Percentiles rank a stretch among this genome's conserved stretches.
phyloP scores from a whole-genome alignment of 2,329 filamentous ascomycete species.

The Canariomyces notabilis region DNA sequence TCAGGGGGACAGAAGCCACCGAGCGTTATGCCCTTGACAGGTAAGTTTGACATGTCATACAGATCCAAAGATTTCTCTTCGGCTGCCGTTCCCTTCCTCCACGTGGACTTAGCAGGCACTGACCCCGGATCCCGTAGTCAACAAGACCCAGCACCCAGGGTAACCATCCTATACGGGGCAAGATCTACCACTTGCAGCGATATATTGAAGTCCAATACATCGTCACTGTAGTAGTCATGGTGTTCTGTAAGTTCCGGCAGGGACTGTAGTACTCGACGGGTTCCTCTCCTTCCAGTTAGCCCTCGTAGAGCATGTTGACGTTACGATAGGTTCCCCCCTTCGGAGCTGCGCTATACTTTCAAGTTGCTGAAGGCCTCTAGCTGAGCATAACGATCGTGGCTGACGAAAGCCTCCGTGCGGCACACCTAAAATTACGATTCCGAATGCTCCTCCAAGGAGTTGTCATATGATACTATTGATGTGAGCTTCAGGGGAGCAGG shows the following conservation, averaged over 20 bases:
- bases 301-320: background rate
- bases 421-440: conserved; percentile 12
- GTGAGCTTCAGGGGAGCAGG: conserved; percentile 4
- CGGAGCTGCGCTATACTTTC: background rate
- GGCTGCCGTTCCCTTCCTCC: no score
- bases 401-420: conserved; percentile 3
- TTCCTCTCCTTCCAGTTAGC: background rate
- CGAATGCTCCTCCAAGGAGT: conserved; percentile 4
- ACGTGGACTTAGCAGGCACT: no score
- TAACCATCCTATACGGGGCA: background rate
- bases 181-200: conserved; percentile 7
- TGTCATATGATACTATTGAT: conserved; percentile 2
- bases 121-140: background rate
- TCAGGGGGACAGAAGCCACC: no score
- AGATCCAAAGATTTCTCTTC: no score
- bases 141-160: background rate
- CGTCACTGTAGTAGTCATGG: background rate
- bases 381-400: no score
- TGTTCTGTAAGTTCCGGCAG: no score
- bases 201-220: conserved; percentile 4
- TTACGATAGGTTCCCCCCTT: background rate
- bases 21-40: no score
- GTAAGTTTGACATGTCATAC: no score
- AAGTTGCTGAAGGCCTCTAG: no score
- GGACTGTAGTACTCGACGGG: no score